Base-by-base conservation (phyloP, 1,284 basidiomycete genomes). In the Ceratobasidium theobromae region DNA sequence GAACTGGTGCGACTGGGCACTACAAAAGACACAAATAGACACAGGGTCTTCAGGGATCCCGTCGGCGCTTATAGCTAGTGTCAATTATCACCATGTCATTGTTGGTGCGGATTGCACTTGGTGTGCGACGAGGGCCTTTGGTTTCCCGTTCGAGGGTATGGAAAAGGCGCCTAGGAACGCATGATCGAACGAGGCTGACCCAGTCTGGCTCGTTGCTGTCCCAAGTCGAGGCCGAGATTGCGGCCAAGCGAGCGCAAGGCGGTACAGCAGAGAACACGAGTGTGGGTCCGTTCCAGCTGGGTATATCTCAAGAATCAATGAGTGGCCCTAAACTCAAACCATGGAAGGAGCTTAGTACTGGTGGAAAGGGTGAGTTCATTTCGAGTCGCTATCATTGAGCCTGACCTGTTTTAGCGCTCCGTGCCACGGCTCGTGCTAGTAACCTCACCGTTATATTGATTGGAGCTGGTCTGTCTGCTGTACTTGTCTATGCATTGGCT, bases 361-460 rank as follows among this genome's bases (percentile, higher is more conserved):
- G 85, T 32, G 93, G 93, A 54, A 97, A 96, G 81, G 83, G 93
- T 67, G 32, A 52, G 41, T 35, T 69, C 62, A 45, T 53, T 43
- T 62, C 23, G 35, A 62, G 52, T 70, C 65, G 49, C 66, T 43
- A 43, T 35, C 40, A 38, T 18, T 11, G n/a, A 9, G 18, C 35
- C 35, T 38, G 32, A 51, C 23, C 1, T 66, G 16, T 11, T 18
- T 12, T 68, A 93, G 92, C 91, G n/a, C 79, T 85, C 46, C 85
- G 93, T 32, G 87, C 90, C 40, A 89, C 91, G 0, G 87, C 86
- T 57, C 84, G 87, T 70, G 91, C 90, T 35, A 85, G 90, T 5
- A 95, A 94, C 72, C 75, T 95, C 14, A 82, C 85, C 5, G 89
- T 97, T 55, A 93, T 97, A 69, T 72, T 95, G 4, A 77, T 93